A percentile compares a stretch with the other conserved stretches of the same genome.
phyloP scores from a whole-genome alignment of 345 rosid genomes.

The Cochlearia excelsa region DNA sequence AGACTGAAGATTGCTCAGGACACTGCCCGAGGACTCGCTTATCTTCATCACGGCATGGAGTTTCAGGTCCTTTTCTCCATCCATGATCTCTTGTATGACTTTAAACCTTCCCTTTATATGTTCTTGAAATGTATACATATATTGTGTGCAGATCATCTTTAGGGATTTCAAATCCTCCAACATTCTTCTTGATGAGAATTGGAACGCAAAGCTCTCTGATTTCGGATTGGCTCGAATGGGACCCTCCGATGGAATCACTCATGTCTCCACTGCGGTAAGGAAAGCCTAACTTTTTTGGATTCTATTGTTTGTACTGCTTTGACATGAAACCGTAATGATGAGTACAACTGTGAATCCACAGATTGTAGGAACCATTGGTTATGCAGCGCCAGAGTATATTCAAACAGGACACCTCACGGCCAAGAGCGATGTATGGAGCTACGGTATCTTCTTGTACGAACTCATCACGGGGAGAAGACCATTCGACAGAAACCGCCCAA shows the following conservation, averaged over 20 bases:
- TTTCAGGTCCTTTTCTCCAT: conserved; percentile 60
- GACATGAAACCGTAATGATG: not conserved
- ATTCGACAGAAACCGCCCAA: conserved; percentile 74
- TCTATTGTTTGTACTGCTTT: not conserved
- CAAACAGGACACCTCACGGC: conserved; percentile 82
- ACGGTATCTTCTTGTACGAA: conserved; percentile 81
- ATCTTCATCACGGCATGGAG: conserved; percentile 92
- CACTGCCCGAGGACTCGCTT: conserved; percentile 82
- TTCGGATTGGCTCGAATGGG: conserved; percentile 96
- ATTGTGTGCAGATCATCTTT: conserved; percentile 69
- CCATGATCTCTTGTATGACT: not conserved
- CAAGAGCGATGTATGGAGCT: conserved; percentile 89
- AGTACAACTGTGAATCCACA: conserved; percentile 22
- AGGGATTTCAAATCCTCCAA: conserved; percentile 96
- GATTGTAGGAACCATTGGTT: conserved; percentile 95
- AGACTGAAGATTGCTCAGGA: conserved; percentile 83
- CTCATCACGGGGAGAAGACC: conserved; percentile 94
- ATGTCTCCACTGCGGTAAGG: conserved; percentile 83
- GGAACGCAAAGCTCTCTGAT: conserved; percentile 94
- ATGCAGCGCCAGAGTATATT: conserved; percentile 91
- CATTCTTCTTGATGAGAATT: conserved; percentile 80
- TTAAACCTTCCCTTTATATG: not conserved
- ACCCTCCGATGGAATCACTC: conserved; percentile 83
- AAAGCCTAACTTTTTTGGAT: not conserved
- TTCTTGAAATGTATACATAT: not conserved